phyloP scores from a whole-genome alignment of 306 rosid genomes.

The Carpinus viminea region DNA sequence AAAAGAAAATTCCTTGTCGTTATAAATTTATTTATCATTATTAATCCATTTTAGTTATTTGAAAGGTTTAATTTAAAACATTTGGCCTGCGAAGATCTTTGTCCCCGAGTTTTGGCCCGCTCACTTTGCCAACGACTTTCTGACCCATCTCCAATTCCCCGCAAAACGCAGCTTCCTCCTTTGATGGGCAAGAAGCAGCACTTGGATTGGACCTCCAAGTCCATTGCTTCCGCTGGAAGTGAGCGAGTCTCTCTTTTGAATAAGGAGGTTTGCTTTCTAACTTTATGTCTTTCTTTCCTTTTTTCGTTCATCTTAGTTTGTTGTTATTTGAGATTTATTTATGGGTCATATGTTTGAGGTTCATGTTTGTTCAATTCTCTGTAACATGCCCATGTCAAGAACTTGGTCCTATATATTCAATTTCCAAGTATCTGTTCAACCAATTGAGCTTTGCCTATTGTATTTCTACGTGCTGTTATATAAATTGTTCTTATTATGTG shows the following conservation, averaged over 20 bases:
- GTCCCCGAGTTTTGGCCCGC: background rate
- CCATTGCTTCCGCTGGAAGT: constrained; percentile 22
- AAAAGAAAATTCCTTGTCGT: background rate
- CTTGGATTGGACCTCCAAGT: constrained; percentile 25
- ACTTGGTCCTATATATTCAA: background rate
- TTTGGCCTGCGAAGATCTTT: background rate
- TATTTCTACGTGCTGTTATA: background rate
- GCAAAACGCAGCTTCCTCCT: background rate
- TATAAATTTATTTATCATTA: background rate
- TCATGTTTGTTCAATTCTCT: background rate
- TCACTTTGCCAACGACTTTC: background rate
- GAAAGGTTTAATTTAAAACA: background rate
- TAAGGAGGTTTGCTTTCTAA: constrained; percentile 21
- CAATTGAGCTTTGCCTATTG: background rate
- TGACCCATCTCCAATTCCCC: constrained; percentile 9
- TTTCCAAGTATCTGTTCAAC: background rate
- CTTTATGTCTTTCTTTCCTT: too few relatives aligned
- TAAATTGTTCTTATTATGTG: background rate
- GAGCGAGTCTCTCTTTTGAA: constrained; percentile 30
- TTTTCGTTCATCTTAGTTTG: too few relatives aligned
- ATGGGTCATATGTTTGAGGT: background rate
- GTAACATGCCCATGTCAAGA: background rate
- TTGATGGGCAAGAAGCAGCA: constrained; percentile 35
- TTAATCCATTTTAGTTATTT: background rate
- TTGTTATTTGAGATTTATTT: background rate